Base-by-base conservation (phyloP, 805 yeast genomes). In the Candida ipomoeae region DNA sequence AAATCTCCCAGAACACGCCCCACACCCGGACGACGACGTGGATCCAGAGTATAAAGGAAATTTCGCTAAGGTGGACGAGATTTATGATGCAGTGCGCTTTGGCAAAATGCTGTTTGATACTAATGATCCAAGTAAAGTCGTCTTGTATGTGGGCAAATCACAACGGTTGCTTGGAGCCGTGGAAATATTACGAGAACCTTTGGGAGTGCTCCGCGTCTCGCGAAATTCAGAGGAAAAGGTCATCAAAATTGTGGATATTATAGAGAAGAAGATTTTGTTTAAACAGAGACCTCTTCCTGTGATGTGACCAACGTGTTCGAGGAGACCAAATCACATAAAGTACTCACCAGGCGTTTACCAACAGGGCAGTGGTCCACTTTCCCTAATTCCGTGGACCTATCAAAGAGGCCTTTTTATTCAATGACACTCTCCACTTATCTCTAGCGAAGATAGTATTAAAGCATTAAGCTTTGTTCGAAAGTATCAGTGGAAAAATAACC, bases 251-350 rank as follows among this genome's bases (percentile, higher is more conserved):
- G 66, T 83, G 8, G 92, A 86, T 61, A 67, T 87, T 1, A 74
- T 87, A 3, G 67, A 67, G 32, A 74, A 78, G 53, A 85, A 84
- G 60, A 65, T 86, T 17, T 73, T 84, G 7, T 87, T 87, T 61
- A 79, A 74, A 44, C 79, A 80, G 37, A 73, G 95, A 54, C 94
- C 95, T 0, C 69, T 87, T 46, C 95, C 95, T 4, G 82, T 86
- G 45, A 85, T 86, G 91, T 85, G 62, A 71, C 21, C 32, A 1
- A 20, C 11, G 29, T 26, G 4, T 26, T 26, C 29, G 29, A 26
- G 29, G 29, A 26, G 29, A 4, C 29, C 11, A 26, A 26, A 26
- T 26, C 5, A 26, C 29, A 26, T 26, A 26, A 8, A 26, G 29
- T 26, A 26, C 11, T 10, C 39, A 17, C 21, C 20, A 36, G 39